Conservation (phyloP, 371 early-diverging fungal species). For the Mortierella sp. region DNA sequence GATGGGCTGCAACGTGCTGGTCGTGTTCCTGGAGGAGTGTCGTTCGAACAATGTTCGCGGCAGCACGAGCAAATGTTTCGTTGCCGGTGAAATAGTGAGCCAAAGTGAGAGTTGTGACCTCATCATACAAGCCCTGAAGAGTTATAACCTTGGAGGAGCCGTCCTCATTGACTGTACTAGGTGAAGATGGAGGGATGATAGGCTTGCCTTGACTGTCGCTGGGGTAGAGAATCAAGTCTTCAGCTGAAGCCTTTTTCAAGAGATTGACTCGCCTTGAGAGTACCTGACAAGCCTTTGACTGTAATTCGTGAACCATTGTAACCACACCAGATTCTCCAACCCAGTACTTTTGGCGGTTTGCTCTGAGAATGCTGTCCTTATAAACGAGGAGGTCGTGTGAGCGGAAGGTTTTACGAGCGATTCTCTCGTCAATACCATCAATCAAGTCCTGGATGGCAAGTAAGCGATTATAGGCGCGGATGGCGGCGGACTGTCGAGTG, state of each 20-base stretch:
- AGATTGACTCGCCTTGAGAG: conserved; percentile 44
- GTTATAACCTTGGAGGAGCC: conserved; percentile 49
- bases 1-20: conserved; percentile 63
- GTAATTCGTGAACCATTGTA: conserved; percentile 58
- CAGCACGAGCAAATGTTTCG: conserved; percentile 69
- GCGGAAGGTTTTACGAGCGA: conserved; percentile 69
- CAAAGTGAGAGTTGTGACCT: conserved; percentile 70
- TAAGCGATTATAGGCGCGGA: conserved; percentile 75
- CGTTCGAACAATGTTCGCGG: conserved; percentile 73
- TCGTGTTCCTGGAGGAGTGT: conserved; percentile 69
- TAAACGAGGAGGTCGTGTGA: conserved; percentile 69
- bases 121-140: conserved; percentile 61
- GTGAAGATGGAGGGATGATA: conserved; percentile 24
- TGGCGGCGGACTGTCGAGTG: conserved; percentile 72
- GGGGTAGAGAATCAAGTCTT: conserved; percentile 43
- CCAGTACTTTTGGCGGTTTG: conserved; percentile 71
- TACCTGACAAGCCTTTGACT: conserved; percentile 60
- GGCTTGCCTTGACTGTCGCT: conserved; percentile 50
- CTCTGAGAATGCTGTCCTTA: conserved; percentile 65
- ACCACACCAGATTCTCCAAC: conserved; percentile 61
- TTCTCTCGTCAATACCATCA: conserved; percentile 74
- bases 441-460: conserved; percentile 75
- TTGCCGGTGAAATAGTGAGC: conserved; percentile 73
- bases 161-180: conserved; percentile 25
- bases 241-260: conserved; percentile 55